Percentiles rank a stretch among this genome's conserved stretches.
Evolutionary conservation across 805 yeast species (phyloP).

Genomic region (Torulaspora franciscae): DNA sequence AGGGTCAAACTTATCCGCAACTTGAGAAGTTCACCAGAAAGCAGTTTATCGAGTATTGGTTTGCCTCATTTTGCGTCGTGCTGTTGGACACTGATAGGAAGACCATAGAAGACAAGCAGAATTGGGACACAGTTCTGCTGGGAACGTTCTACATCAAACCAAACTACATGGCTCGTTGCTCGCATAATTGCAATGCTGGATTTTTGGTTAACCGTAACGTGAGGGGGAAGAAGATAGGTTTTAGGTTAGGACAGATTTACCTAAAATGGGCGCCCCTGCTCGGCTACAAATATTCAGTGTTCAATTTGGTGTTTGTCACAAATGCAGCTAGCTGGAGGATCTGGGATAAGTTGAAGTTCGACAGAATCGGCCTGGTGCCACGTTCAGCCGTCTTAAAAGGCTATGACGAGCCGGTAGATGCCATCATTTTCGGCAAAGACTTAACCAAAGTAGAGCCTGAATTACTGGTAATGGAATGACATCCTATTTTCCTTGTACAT

Average conservation of each 20-base stretch:
- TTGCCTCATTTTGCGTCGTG: slow-evolving; percentile 59
- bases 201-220: slow-evolving; percentile 58
- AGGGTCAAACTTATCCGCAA: slow-evolving; percentile 74
- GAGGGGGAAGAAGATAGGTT: slow-evolving; percentile 70
- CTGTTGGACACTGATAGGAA: slow-evolving; percentile 45
- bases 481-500: not conserved
- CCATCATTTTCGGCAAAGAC: slow-evolving; percentile 70
- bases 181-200: slow-evolving; percentile 86
- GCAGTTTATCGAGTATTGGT: slow-evolving; percentile 63
- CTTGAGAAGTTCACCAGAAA: slow-evolving; percentile 39
- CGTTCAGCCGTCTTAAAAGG: slow-evolving; percentile 74
- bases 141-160: slow-evolving; percentile 85
- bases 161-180: slow-evolving; percentile 76
- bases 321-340: slow-evolving; percentile 68
- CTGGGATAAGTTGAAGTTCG: slow-evolving; percentile 84
- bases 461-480: slow-evolving; percentile 13
- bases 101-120: slow-evolving; percentile 24
- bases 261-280: slow-evolving; percentile 67
- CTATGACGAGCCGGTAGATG: slow-evolving; percentile 59
- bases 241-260: slow-evolving; percentile 61
- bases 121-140: slow-evolving; percentile 48
- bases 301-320: slow-evolving; percentile 79
- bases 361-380: slow-evolving; percentile 67
- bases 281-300: slow-evolving; percentile 79
- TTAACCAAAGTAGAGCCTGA: slow-evolving; percentile 35